These are phyloP conservation scores for Termitomyces sp. DNA, from an alignment of 1,284 basidiomycete species.

Conservation along the genomic window DNA sequence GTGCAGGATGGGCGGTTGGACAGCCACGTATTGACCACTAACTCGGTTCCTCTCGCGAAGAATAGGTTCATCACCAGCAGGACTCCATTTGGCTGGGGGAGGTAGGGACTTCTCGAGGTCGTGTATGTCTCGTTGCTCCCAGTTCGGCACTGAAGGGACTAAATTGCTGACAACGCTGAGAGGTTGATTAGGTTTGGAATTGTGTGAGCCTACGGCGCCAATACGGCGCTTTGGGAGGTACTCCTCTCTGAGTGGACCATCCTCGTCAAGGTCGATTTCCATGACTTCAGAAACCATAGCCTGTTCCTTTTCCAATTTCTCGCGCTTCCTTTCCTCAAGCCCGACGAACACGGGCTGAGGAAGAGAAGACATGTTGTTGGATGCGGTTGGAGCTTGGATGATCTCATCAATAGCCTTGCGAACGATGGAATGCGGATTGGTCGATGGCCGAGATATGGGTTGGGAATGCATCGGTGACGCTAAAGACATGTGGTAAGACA, in stretches of 20 bases:
- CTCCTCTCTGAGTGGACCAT: slow-evolving; percentile 74
- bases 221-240: slow-evolving; percentile 67
- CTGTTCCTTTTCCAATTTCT: slow-evolving; percentile 41
- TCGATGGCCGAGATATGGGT: slow-evolving; percentile 73
- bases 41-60: slow-evolving; percentile 45
- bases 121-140: slow-evolving; percentile 27
- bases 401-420: slow-evolving; percentile 68
- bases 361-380: slow-evolving; percentile 24
- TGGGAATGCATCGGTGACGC: slow-evolving; percentile 57
- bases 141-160: slow-evolving; percentile 20
- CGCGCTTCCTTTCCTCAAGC: slow-evolving; percentile 55
- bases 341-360: slow-evolving; percentile 67
- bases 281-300: slow-evolving; percentile 42
- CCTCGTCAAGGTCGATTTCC: slow-evolving; percentile 75
- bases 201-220: slow-evolving; percentile 32
- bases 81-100: slow-evolving; percentile 77
- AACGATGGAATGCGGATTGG: slow-evolving; percentile 62
- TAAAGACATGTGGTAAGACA: slow-evolving; percentile 58
- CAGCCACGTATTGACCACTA: slow-evolving; percentile 58
- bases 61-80: slow-evolving; percentile 69
- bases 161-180: slow-evolving; percentile 14
- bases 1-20: slow-evolving; percentile 45
- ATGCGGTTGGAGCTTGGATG: slow-evolving; percentile 40
- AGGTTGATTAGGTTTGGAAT: slow-evolving; percentile 20
- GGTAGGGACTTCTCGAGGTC: slow-evolving; percentile 44